Base-by-base conservation (phyloP, 2,329 filamentous ascomycete genomes). In the Didymosphaeria variabile region DNA sequence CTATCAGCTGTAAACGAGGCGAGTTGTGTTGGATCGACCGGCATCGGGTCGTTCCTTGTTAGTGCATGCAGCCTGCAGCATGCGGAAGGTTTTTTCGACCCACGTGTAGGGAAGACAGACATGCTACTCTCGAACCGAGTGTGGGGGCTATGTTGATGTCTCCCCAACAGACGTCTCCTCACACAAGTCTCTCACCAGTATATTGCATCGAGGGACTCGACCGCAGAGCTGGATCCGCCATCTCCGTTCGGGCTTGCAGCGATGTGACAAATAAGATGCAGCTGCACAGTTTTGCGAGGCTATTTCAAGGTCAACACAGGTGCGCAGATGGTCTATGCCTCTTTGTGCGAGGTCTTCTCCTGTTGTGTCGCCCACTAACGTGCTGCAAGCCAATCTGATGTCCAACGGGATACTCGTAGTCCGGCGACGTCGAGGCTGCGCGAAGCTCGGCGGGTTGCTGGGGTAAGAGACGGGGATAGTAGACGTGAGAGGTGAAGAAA, bases 281-380 rank as follows among this genome's bases (percentile, higher is more conserved):
- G 58, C 62, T 60, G 66, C 63, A 64, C 55, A 58, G 44, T 61
- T 55, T 52, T 53, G 50, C 61, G 58, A 64, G 53, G 66, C 67
- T 70, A 66, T 67, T 65, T 66, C 62, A 63, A 69, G 69, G 60
- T 55, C 56, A 49, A 54, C 54, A 68, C 61, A 67, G 57, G 63
- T 60, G 51, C 57, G 56, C 45, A 61, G 44, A 55, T 59, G 60
- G 50, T 53, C 64, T 67, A 58, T 61, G 56, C 62, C 60, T 46
- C 31, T 47, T 63, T 60, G 64, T 67, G 66, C 69, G 68, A 73
- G 60, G 58, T 56, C 55, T 66, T 60, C 65, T 67, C 64, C 69
- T 68, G 66, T 65, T 67, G 75, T 77, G 74, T 74, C 69, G 62
- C 76, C 58, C 32, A 64, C 70, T 68, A 73, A 71, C 64, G 64